phyloP scores from a whole-genome alignment of 306 rosid genomes.

The Ochetophila trinervis region DNA sequence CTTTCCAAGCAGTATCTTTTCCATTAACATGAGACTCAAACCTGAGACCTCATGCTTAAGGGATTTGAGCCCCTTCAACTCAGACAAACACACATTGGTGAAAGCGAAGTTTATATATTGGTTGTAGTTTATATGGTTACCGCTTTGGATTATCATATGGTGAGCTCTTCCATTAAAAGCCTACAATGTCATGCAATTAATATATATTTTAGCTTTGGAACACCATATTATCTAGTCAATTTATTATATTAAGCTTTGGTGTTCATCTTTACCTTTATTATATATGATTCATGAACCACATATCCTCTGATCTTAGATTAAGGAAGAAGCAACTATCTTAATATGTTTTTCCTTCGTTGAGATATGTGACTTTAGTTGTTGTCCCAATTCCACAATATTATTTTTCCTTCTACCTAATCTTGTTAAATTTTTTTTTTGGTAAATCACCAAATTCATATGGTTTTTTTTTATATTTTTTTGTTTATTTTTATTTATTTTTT shows the following conservation, averaged over 20 bases:
- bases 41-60: too few relatives aligned
- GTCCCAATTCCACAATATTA: too few relatives aligned
- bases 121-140: not conserved
- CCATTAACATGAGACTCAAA: too few relatives aligned
- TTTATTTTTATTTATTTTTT: too few relatives aligned
- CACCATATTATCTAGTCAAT: not conserved
- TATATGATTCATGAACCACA: not conserved
- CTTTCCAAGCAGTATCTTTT: too few relatives aligned
- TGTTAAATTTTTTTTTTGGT: too few relatives aligned
- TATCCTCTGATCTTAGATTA: not conserved
- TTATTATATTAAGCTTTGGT: not conserved
- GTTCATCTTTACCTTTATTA: constrained; percentile 7
- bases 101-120: not conserved
- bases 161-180: not conserved
- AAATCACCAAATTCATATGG: too few relatives aligned
- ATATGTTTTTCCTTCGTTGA: constrained; percentile 3
- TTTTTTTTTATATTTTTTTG: too few relatives aligned
- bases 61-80: too few relatives aligned
- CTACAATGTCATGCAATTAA: not conserved
- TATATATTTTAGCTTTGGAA: not conserved
- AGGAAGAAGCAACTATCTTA: constrained; percentile 13
- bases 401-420: too few relatives aligned
- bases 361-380: constrained; percentile 7
- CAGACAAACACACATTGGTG: too few relatives aligned
- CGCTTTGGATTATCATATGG: constrained; percentile 3